Percentiles rank a stretch among this genome's conserved stretches.
Evolutionary conservation across 129 eudicot genomes (phyloP).

Genomic region (Flaveria ramosissima): DNA sequence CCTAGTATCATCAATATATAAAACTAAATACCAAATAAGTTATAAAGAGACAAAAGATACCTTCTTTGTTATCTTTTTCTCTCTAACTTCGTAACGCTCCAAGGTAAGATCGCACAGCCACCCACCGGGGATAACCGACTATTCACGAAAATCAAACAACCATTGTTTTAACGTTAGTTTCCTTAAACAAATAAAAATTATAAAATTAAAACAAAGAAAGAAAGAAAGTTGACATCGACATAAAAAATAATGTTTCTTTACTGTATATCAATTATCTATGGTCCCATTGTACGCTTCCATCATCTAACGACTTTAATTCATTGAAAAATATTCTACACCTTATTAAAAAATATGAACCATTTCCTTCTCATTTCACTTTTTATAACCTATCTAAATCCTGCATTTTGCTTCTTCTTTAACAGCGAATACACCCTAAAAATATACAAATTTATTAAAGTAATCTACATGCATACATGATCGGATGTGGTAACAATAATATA

Average conservation of each 20-base stretch:
- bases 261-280: background rate
- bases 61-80: conserved; percentile 85
- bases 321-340: background rate
- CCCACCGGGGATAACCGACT: conserved; percentile 84
- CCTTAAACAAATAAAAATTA: background rate
- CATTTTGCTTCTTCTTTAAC: background rate
- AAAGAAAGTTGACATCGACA: conserved; percentile 7
- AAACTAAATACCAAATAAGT: background rate
- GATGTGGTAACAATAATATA: background rate
- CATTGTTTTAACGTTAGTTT: background rate
- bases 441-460: no score
- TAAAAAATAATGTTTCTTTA: background rate
- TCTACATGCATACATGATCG: no score
- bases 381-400: background rate
- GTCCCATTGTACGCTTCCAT: background rate
- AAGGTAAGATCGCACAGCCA: conserved; percentile 86
- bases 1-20: background rate
- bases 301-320: background rate
- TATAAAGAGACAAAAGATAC: conserved; percentile 33
- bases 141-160: conserved; percentile 3
- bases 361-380: background rate
- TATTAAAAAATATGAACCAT: background rate
- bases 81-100: conserved; percentile 88
- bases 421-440: no score
- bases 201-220: background rate